Evolutionary conservation across 805 yeast species (phyloP).

Genomic region (Ogataea pini): DNA sequence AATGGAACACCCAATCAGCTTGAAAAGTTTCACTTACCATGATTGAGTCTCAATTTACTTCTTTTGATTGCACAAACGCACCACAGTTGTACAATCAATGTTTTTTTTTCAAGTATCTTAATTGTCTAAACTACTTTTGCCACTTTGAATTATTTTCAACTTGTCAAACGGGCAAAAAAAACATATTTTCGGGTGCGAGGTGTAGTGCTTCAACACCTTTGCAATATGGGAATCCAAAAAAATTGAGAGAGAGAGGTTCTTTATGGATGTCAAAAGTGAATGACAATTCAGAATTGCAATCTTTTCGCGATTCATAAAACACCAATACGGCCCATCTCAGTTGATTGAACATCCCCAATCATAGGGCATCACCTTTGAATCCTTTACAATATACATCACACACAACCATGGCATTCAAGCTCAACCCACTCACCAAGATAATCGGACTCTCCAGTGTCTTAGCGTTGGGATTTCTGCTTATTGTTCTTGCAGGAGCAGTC

Average conservation of each 20-base stretch:
- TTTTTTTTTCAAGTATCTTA: neutral
- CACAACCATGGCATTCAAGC: constrained; percentile 25
- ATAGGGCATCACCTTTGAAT: too few relatives aligned
- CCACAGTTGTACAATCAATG: neutral
- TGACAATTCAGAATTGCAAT: too few relatives aligned
- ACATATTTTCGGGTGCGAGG: constrained; percentile 5
- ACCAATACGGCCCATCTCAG: too few relatives aligned
- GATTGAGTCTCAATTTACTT: neutral
- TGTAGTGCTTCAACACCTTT: constrained; percentile 6
- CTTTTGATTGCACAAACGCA: neutral
- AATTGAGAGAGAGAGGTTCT: neutral
- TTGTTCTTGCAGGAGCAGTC: constrained; percentile 84
- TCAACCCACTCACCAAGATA: constrained; percentile 73
- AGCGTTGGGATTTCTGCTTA: constrained; percentile 86
- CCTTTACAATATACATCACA: too few relatives aligned
- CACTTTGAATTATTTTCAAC: constrained; percentile 15
- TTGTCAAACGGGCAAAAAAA: constrained; percentile 8
- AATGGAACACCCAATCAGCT: neutral
- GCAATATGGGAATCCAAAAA: neutral
- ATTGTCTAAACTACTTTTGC: constrained; percentile 9
- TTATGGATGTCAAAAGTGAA: neutral
- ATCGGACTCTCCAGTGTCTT: constrained; percentile 74
- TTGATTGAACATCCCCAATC: too few relatives aligned
- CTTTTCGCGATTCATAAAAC: too few relatives aligned
- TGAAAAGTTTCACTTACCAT: neutral